Evolutionary conservation across 1,284 basidiomycete genomes (phyloP).

Genomic region (Anthracocystis walkeri): DNA sequence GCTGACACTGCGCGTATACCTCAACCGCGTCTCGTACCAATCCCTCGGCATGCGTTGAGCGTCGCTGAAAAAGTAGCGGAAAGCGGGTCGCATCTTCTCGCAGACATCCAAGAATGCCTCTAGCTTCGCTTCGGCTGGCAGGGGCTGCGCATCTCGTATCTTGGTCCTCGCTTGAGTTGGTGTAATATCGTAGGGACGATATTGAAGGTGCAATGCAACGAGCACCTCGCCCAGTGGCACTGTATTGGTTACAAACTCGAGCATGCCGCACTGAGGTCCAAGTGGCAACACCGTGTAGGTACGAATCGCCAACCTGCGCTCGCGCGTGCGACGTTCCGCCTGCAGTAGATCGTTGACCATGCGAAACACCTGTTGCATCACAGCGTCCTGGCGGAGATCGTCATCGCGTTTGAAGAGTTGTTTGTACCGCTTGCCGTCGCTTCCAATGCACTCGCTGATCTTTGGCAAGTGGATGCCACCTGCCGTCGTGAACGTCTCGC

Average conservation of each 20-base stretch:
- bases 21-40: constrained; percentile 93
- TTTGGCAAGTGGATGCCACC: constrained; percentile 89
- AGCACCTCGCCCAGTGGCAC: constrained; percentile 78
- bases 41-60: constrained; percentile 84
- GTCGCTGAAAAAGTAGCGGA: constrained; percentile 94
- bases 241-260: constrained; percentile 92
- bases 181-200: constrained; percentile 41
- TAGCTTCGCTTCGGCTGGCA: constrained; percentile 43
- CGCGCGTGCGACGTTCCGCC: constrained; percentile 80
- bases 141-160: constrained; percentile 34
- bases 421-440: constrained; percentile 78
- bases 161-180: constrained; percentile 44
- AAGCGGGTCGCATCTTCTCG: constrained; percentile 80
- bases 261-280: constrained; percentile 81
- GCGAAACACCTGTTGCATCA: constrained; percentile 98
- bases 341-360: constrained; percentile 84
- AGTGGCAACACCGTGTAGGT: constrained; percentile 91
- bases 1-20: constrained; percentile 90
- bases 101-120: constrained; percentile 74
- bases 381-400: constrained; percentile 94
- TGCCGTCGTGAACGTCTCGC: constrained; percentile 75
- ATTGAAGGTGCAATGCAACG: constrained; percentile 73
- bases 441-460: constrained; percentile 79
- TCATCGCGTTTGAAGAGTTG: constrained; percentile 94
- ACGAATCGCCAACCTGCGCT: constrained; percentile 80